Evolutionary conservation across 2,329 filamentous ascomycete genomes (phyloP).

Genomic region (Pestalotiopsis sp.): DNA sequence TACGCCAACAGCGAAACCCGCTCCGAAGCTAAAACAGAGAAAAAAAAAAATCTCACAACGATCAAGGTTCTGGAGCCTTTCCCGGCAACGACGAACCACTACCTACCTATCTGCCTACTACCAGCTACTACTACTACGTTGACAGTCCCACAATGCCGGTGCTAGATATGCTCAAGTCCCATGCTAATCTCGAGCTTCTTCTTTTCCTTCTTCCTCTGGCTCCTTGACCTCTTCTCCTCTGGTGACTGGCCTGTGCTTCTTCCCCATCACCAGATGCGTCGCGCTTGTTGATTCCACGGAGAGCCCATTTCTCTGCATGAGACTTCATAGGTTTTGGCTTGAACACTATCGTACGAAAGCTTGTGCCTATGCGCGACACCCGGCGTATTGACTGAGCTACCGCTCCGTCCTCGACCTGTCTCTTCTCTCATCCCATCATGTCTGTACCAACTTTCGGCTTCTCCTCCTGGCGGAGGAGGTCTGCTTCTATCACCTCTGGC

Average conservation of each 20-base stretch:
- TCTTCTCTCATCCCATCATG: slow-evolving; percentile 33
- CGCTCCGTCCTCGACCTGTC: not conserved
- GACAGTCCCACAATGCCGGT: not conserved
- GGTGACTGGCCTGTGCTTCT: not conserved
- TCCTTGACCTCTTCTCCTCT: not conserved
- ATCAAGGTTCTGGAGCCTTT: slow-evolving; percentile 3
- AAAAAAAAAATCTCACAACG: not conserved
- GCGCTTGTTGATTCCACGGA: not conserved
- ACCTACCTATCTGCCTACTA: no score
- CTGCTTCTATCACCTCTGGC: slow-evolving; percentile 31
- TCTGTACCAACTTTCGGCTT: slow-evolving; percentile 47
- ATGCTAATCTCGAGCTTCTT: slow-evolving; percentile 6
- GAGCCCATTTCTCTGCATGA: not conserved
- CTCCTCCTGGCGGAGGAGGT: slow-evolving; percentile 48
- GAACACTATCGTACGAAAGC: not conserved
- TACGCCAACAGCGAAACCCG: not conserved
- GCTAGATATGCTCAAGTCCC: slow-evolving; percentile 5
- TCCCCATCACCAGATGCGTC: not conserved
- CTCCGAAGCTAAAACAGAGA: not conserved
- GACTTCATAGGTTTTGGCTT: not conserved
- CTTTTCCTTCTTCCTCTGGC: not conserved
- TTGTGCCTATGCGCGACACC: slow-evolving; percentile 4
- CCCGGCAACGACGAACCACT: not conserved
- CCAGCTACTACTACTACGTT: not conserved
- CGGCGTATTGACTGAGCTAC: not conserved